phyloP scores from a whole-genome alignment of 2,329 filamentous ascomycete species.

The Cladosporium austrohemisphaericum region DNA sequence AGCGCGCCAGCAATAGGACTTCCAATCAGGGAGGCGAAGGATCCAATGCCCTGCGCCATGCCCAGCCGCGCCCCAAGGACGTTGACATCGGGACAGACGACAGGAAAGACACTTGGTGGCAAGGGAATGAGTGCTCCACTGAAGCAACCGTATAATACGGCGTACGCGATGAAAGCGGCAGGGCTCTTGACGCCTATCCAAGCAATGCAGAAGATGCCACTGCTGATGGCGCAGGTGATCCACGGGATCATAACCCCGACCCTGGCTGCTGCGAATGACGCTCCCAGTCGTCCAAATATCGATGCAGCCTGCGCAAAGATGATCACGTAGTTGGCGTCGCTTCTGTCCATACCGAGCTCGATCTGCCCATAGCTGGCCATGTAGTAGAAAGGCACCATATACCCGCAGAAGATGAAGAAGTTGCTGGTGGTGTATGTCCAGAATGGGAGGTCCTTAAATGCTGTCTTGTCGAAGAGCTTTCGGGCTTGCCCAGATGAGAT shows the following conservation, averaged over 20 bases:
- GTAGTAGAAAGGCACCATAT: constrained; percentile 42
- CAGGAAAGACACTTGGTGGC: constrained; percentile 42
- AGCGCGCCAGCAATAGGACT: constrained; percentile 46
- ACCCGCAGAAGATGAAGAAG: constrained; percentile 33
- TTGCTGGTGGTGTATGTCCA: constrained; percentile 33
- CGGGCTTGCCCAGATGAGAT: constrained; percentile 25
- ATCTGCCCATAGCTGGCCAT: constrained; percentile 37
- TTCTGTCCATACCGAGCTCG: constrained; percentile 41
- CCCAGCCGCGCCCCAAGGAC: constrained; percentile 46
- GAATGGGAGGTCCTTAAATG: constrained; percentile 40
- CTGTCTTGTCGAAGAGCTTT: constrained; percentile 37
- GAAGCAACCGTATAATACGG: constrained; percentile 44
- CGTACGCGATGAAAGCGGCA: constrained; percentile 40
- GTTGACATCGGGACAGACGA: constrained; percentile 44
- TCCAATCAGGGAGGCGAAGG: constrained; percentile 42
- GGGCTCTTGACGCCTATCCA: constrained; percentile 52
- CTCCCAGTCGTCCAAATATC: constrained; percentile 50
- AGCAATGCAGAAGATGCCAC: constrained; percentile 49
- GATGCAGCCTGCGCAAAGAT: constrained; percentile 57
- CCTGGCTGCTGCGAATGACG: constrained; percentile 47
- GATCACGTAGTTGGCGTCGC: constrained; percentile 51
- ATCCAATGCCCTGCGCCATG: constrained; percentile 45
- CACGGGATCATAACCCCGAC: constrained; percentile 54
- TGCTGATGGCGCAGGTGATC: constrained; percentile 45
- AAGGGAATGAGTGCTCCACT: constrained; percentile 44